A percentile compares a stretch with the other conserved stretches of the same genome.
phyloP scores from a whole-genome alignment of 371 early-diverging fungal genomes.

The Mucor circinelloides region DNA sequence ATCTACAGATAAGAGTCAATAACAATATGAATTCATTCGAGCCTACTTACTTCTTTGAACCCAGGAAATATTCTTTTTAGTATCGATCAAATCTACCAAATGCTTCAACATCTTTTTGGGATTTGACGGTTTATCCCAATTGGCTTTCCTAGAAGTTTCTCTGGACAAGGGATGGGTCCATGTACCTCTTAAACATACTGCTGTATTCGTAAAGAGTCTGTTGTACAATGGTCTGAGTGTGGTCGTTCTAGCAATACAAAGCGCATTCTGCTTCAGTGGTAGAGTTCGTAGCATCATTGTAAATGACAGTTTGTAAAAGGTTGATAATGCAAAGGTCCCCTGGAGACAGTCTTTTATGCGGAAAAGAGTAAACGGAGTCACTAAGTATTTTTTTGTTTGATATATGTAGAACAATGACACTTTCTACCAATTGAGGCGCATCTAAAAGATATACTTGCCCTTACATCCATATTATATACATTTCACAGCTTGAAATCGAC shows the following conservation, averaged over 20 bases:
- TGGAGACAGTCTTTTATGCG: background rate
- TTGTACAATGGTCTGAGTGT: background rate
- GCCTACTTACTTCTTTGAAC: slow-evolving; percentile 4
- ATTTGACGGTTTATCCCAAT: background rate
- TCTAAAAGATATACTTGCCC: no score
- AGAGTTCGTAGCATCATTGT: slow-evolving; percentile 1
- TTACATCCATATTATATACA: no score
- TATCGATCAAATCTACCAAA: background rate
- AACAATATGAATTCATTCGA: background rate
- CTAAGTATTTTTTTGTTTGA: no score
- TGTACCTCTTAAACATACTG: background rate
- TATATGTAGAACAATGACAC: no score
- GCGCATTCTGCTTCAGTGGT: slow-evolving; percentile 1
- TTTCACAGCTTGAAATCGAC: no score
- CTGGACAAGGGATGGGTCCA: background rate
- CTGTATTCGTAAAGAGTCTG: background rate
- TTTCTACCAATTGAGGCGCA: no score
- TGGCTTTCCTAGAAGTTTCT: background rate
- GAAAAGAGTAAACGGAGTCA: background rate
- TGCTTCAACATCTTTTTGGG: background rate
- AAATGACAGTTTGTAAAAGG: background rate
- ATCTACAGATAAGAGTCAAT: background rate
- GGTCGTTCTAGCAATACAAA: background rate
- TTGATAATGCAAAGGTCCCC: slow-evolving; percentile 1
- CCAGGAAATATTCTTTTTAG: background rate